phyloP scores from a whole-genome alignment of 106 monocot species.

The Agapanthus africanus region DNA sequence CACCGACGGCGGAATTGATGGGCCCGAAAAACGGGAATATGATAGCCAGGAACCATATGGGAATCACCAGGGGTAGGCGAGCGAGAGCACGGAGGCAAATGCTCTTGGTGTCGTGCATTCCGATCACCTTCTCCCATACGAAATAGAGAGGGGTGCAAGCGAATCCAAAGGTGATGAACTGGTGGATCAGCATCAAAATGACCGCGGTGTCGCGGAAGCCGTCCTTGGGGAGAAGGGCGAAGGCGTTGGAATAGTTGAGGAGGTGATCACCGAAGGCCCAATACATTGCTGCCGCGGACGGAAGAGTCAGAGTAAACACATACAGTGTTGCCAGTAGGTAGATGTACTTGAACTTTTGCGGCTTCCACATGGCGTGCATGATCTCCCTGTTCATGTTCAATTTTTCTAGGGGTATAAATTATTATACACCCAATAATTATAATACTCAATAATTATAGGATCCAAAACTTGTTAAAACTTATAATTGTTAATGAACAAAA shows the following conservation, averaged over 20 bases:
- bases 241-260: conserved; percentile 57
- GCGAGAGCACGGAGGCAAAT: conserved; percentile 45
- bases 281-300: conserved; percentile 58
- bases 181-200: conserved; percentile 23
- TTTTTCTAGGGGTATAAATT: too few relatives aligned
- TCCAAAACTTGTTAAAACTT: too few relatives aligned
- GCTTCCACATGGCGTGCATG: conserved; percentile 69
- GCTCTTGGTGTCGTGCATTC: conserved; percentile 57
- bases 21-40: conserved; percentile 79
- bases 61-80: conserved; percentile 56
- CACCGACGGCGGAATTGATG: conserved; percentile 70
- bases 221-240: conserved; percentile 28
- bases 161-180: conserved; percentile 71
- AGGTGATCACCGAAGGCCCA: conserved; percentile 66
- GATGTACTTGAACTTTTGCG: conserved; percentile 62
- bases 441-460: too few relatives aligned
- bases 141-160: conserved; percentile 76
- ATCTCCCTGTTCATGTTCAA: conserved; percentile 24
- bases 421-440: too few relatives aligned
- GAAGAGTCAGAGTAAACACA: conserved; percentile 62
- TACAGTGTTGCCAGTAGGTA: conserved; percentile 59
- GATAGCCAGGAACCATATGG: conserved; percentile 72
- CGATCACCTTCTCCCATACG: conserved; percentile 77
- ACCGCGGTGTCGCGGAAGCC: conserved; percentile 24
- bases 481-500: conserved; percentile 7